These are phyloP conservation scores for Penicillium canescens DNA, from an alignment of 495 filamentous ascomycete genomes.

Conservation along the genomic window DNA sequence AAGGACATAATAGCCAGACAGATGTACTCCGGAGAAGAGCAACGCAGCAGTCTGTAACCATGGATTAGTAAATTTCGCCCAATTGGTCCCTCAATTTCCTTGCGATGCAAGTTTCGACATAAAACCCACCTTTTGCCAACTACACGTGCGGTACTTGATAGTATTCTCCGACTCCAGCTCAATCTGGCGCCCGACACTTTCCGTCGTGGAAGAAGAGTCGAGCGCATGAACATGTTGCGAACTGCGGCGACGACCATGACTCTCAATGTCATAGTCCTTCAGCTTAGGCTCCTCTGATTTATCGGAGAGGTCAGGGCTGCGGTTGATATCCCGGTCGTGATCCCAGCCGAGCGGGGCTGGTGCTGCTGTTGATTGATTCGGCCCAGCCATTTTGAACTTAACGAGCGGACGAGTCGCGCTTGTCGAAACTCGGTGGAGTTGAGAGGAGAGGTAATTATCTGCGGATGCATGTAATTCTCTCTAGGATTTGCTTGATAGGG, in stretches of 20 bases:
- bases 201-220: constrained; percentile 35
- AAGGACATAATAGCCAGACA: constrained; percentile 95
- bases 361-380: constrained; percentile 22
- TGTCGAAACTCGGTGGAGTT: constrained; percentile 35
- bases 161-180: constrained; percentile 73
- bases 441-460: constrained; percentile 24
- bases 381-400: constrained; percentile 41
- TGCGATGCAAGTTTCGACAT: no score
- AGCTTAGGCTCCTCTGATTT: constrained; percentile 28
- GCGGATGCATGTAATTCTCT: constrained; percentile 41
- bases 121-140: constrained; percentile 73
- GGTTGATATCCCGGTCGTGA: constrained; percentile 17
- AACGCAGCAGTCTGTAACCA: constrained; percentile 70
- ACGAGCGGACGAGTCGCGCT: constrained; percentile 40
- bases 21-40: constrained; percentile 90
- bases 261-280: constrained; percentile 37
- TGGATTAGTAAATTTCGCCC: constrained; percentile 1
- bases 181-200: constrained; percentile 67
- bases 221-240: constrained; percentile 19
- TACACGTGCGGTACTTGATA: constrained; percentile 88
- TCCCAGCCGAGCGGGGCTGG: constrained; percentile 15
- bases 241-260: constrained; percentile 24
- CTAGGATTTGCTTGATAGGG: not conserved
- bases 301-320: constrained; percentile 24
- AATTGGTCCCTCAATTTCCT: not conserved